These are phyloP conservation scores for Trichophyton benhamiae DNA, from an alignment of 2,329 filamentous ascomycete genomes.

Conservation along the genomic window DNA sequence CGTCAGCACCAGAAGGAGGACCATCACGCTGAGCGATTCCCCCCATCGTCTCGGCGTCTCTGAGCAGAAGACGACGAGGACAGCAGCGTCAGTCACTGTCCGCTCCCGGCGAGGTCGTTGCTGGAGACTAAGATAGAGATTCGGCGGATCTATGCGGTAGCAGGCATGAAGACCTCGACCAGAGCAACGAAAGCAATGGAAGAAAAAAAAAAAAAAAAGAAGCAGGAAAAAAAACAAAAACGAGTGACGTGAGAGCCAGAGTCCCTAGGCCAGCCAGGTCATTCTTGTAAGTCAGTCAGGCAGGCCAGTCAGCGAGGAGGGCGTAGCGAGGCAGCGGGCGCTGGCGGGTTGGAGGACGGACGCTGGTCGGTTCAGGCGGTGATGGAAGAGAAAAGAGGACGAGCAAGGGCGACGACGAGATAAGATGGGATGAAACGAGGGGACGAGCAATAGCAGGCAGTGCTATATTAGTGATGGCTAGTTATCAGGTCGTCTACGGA, in stretches of 20 bases:
- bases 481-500: no score
- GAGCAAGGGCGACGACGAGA: not conserved
- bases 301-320: no score
- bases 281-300: not conserved
- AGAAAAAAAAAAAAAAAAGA: no score
- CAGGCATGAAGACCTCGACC: no score
- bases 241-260: not conserved
- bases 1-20: slow-evolving; percentile 18
- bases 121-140: no score
- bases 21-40: not conserved
- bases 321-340: no score
- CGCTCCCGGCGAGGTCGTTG: no score
- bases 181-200: no score
- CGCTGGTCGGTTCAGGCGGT: not conserved
- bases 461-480: not conserved
- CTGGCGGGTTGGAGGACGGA: not conserved
- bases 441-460: not conserved
- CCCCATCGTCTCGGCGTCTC: not conserved
- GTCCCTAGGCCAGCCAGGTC: slow-evolving; percentile 1
- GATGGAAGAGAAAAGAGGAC: not conserved
- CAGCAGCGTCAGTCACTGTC: not conserved
- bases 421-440: not conserved
- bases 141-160: no score
- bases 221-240: not conserved
- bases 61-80: not conserved